A percentile compares a stretch with the other conserved stretches of the same genome.
Evolutionary conservation across 345 rosid species (phyloP).

Genomic region (Gossypium arboreum): DNA sequence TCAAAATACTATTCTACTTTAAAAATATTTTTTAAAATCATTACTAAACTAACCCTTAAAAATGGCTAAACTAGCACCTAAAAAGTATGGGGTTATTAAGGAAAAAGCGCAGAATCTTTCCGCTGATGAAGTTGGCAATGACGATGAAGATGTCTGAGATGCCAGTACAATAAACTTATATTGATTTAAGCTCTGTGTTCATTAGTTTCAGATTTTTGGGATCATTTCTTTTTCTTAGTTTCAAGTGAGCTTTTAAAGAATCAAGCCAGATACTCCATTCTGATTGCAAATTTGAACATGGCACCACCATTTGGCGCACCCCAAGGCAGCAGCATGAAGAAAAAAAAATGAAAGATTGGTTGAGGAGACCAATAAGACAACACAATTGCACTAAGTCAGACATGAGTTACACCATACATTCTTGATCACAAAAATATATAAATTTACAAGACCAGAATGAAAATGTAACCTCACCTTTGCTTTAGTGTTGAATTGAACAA

Average conservation of each 20-base stretch:
- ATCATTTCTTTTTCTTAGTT: too few species aligned
- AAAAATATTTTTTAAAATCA: too few species aligned
- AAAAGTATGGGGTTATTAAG: conserved; percentile 7
- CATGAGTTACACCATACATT: conserved; percentile 6
- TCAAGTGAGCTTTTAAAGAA: too few species aligned
- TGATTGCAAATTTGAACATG: too few species aligned
- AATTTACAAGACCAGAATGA: conserved; percentile 12
- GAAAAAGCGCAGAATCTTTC: conserved; percentile 5
- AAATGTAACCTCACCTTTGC: conserved; percentile 16
- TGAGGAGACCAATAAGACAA: not conserved
- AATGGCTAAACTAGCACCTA: not conserved
- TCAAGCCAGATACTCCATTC: not conserved
- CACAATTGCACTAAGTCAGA: not conserved
- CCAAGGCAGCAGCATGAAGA: not conserved
- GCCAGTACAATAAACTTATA: not conserved
- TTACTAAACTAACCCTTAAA: too few species aligned
- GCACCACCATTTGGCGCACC: too few species aligned
- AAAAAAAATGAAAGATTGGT: not conserved
- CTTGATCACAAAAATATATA: not conserved
- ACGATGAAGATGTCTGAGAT: conserved; percentile 1
- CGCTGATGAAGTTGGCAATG: not conserved
- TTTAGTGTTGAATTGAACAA: conserved; percentile 11
- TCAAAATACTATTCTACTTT: too few species aligned
- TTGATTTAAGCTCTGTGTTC: not conserved
- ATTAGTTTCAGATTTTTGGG: not conserved